Evolutionary conservation across 305 asterid species (phyloP).

Genomic region (Withania somnifera): DNA sequence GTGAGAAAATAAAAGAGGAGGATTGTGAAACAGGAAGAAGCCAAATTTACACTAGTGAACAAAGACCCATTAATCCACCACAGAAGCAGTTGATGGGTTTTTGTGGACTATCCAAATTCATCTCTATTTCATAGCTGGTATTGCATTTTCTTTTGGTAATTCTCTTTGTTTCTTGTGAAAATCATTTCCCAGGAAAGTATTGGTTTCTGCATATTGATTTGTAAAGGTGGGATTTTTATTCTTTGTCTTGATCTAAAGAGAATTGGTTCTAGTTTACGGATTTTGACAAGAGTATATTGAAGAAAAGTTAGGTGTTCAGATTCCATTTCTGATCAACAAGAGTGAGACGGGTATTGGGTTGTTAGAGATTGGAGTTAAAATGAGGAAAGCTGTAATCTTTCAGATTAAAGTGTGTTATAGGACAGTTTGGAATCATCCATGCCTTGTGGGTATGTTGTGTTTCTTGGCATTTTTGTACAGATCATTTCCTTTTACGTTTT

Average conservation of each 20-base stretch:
- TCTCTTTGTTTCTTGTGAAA: neutral
- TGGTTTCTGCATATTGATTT: neutral
- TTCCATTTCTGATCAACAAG: neutral
- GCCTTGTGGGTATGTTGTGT: conserved; percentile 33
- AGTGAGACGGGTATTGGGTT: conserved; percentile 17
- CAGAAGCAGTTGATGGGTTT: neutral
- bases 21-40: neutral
- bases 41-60: neutral
- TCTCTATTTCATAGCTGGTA: neutral
- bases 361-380: conserved; percentile 24
- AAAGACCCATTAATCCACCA: neutral
- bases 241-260: neutral
- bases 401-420: conserved; percentile 27
- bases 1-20: neutral
- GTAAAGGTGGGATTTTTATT: neutral
- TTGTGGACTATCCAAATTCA: neutral
- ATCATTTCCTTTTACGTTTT: conserved; percentile 45
- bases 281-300: neutral
- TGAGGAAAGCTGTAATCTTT: conserved; percentile 31
- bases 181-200: neutral
- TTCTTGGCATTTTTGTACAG: conserved; percentile 32
- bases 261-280: neutral
- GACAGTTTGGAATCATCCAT: conserved; percentile 51
- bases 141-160: neutral
- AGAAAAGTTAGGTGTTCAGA: neutral